These are phyloP conservation scores for Leccinum arenicola DNA, from an alignment of 768 basidiomycete genomes.

Conservation along the genomic window DNA sequence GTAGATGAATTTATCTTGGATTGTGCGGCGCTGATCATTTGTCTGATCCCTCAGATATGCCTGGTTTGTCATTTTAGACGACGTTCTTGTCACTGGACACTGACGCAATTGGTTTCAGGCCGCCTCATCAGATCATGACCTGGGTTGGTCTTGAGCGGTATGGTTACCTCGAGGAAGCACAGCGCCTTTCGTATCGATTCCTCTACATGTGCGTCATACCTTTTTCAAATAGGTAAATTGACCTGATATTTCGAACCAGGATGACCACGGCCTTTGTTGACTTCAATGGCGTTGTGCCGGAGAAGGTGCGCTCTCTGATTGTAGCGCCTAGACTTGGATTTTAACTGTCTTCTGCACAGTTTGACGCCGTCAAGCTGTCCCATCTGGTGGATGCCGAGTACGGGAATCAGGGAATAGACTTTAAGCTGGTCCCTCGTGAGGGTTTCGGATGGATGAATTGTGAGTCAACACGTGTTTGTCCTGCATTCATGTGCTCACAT, in stretches of 20 bases:
- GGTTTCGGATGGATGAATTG: conserved; percentile 99
- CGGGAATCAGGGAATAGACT: conserved; percentile 94
- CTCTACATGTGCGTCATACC: conserved; percentile 87
- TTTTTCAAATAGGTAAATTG: background rate
- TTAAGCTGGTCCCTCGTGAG: conserved; percentile 95
- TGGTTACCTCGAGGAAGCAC: conserved; percentile 90
- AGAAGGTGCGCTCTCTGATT: conserved; percentile 58
- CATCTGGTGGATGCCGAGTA: conserved; percentile 98
- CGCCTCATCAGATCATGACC: conserved; percentile 97
- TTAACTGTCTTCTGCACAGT: conserved; percentile 41
- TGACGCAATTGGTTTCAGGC: conserved; percentile 45
- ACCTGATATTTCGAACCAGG: conserved; percentile 38
- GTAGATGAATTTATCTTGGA: conserved; percentile 32
- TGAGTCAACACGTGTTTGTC: conserved; percentile 34
- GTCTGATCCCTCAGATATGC: conserved; percentile 51
- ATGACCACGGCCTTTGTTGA: conserved; percentile 95
- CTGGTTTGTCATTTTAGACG: conserved; percentile 41
- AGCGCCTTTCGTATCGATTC: conserved; percentile 91
- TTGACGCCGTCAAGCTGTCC: conserved; percentile 93
- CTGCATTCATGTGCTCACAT: conserved; percentile 1
- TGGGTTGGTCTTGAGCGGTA: conserved; percentile 98
- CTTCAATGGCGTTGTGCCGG: conserved; percentile 97
- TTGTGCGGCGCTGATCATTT: conserved; percentile 6
- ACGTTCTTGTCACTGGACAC: background rate
- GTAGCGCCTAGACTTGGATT: background rate